Evolutionary conservation across 768 basidiomycete genomes (phyloP), one percentile per base, ranked within the genome.

Genomic region (Mycena leptocephala): DNA sequence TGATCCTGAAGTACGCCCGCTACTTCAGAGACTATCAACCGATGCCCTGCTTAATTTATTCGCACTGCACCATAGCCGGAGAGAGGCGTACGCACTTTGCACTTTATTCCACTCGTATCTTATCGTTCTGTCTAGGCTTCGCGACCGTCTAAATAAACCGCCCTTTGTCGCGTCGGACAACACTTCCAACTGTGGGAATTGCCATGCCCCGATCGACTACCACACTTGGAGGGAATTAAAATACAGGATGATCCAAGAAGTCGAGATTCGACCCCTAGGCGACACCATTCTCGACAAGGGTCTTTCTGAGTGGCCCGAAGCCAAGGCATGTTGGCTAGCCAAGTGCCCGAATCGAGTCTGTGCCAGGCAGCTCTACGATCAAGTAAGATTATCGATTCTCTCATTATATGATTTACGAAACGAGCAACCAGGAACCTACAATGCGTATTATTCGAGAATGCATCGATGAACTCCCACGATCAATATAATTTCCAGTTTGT

Each of bases 191-290:
- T 94, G 93, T 78, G 86, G 88, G 32, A 84, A 89, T 55, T 94
- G 93, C 81, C 84, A 88, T 43, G 82, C 82, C 3, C 48, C 78
- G 24, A 88, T 91, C 51, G 89, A 91, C 75, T 92, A 93, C 81
- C 87, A 89, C 66, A 90, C 91, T 8, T 93, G 93, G 93, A 86
- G 91, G 78, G 91, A 93, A 80, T 86, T 94, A 70, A 93, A 93
- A 80, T 87, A 90, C 78, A 88, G 83, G 59, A 89, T 93, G 67
- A 80, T 90, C 5, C 76, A 86, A 63, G 93, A 93, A 85, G 89
- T 94, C 84, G 93, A 94, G 75, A 76, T 79, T 10, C 87, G 92
- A 13, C 91, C 93, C 5, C 82, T 89, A 20, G 93, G 92, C 6
- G 93, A 94, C 79, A 91, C 91, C 8, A 85, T 94, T 43, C 55